phyloP scores from a whole-genome alignment of 306 rosid genomes.

The Castanospermum australe region DNA sequence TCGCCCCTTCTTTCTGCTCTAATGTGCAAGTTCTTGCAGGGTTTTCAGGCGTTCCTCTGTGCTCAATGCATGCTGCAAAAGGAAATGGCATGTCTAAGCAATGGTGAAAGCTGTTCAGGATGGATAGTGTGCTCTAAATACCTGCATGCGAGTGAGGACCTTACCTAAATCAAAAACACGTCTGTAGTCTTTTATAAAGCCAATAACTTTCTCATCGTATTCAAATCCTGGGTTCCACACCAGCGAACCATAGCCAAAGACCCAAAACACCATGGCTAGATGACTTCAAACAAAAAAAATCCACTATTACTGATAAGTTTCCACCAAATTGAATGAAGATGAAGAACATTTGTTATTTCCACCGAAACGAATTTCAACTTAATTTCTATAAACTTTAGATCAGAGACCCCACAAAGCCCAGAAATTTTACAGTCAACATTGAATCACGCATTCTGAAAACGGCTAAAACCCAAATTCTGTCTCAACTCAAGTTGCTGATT shows the following conservation, averaged over 20 bases:
- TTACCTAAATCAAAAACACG: constrained; percentile 95
- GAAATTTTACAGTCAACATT: background rate
- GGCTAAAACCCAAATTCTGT: background rate
- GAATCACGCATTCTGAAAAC: background rate
- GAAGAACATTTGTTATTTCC: too few relatives aligned
- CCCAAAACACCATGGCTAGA: constrained; percentile 87
- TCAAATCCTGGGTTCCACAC: constrained; percentile 97
- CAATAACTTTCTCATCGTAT: constrained; percentile 73
- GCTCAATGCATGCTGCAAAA: constrained; percentile 83
- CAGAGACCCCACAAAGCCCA: background rate
- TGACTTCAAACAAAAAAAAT: constrained; percentile 25
- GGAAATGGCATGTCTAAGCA: constrained; percentile 2
- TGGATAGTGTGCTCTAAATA: background rate
- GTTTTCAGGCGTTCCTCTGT: constrained; percentile 84
- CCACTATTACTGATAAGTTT: background rate
- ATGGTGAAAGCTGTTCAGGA: background rate
- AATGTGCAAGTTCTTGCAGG: constrained; percentile 95
- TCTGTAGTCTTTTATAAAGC: constrained; percentile 81
- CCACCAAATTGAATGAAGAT: background rate
- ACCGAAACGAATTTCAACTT: too few relatives aligned
- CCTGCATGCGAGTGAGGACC: background rate
- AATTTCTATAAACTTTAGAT: background rate
- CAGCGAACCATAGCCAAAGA: constrained; percentile 95
- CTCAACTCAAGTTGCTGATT: background rate
- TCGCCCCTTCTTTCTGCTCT: constrained; percentile 70